Conservation (phyloP, 1,139 yeast genomes). For the Arxiozyma telluris region DNA sequence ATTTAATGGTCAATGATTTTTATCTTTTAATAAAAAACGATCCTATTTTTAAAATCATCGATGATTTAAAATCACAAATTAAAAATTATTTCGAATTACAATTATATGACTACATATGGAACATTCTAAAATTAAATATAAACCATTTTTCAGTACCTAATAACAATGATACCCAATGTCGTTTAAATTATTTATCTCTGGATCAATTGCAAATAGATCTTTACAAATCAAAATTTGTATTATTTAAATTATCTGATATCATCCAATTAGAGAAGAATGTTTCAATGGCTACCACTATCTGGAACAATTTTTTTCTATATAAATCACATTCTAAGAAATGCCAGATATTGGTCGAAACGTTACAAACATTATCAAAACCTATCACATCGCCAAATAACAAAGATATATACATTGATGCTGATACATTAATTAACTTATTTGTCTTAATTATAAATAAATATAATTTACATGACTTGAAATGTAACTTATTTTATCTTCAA, state of each 20-base stretch:
- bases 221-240: conserved; percentile 34
- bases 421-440: conserved; percentile 63
- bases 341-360: conserved; percentile 43
- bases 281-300: conserved; percentile 43
- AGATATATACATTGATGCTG: conserved; percentile 56
- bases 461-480: conserved; percentile 47
- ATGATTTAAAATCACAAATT: conserved; percentile 46
- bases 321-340: conserved; percentile 49
- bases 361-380: conserved; percentile 41
- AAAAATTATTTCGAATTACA: conserved; percentile 65
- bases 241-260: conserved; percentile 25
- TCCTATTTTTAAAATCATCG: conserved; percentile 33
- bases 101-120: conserved; percentile 54
- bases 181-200: conserved; percentile 48
- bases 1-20: conserved; percentile 11
- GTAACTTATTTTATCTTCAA: conserved; percentile 58
- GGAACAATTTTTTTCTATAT: conserved; percentile 43
- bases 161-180: conserved; percentile 15
- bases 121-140: conserved; percentile 8
- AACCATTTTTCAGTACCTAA: conserved; percentile 7
- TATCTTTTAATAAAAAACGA: conserved; percentile 15
- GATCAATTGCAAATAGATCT: conserved; percentile 58
- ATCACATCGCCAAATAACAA: conserved; percentile 7
- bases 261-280: conserved; percentile 40
- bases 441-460: conserved; percentile 65